phyloP scores from a whole-genome alignment of 2,329 filamentous ascomycete species.

The Fusarium incarnatum region DNA sequence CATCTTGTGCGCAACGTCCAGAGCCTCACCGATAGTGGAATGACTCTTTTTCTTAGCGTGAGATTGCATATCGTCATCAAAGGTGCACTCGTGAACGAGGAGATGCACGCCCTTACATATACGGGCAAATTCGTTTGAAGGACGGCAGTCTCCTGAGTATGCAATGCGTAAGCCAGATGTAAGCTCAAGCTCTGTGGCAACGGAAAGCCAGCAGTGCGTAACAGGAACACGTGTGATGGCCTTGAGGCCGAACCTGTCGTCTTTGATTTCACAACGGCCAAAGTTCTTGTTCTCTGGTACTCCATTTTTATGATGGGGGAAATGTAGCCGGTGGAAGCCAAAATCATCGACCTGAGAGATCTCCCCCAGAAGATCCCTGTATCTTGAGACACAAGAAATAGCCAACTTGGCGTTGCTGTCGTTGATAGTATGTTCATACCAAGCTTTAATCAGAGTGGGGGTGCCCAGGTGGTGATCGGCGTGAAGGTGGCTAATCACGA shows the following conservation, averaged over 20 bases:
- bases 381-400: conserved; percentile 76
- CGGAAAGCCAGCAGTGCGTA: conserved; percentile 81
- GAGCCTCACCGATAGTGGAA: conserved; percentile 86
- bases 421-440: conserved; percentile 69
- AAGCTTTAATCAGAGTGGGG: conserved; percentile 82
- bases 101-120: conserved; percentile 83
- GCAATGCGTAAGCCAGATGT: conserved; percentile 84
- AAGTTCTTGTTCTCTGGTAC: conserved; percentile 43
- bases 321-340: conserved; percentile 68
- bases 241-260: conserved; percentile 69
- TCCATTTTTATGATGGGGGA: conserved; percentile 47
- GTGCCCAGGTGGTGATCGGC: conserved; percentile 95
- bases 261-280: conserved; percentile 54
- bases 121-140: conserved; percentile 73
- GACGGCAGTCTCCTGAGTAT: conserved; percentile 94
- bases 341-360: conserved; percentile 82
- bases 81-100: conserved; percentile 95
- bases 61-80: conserved; percentile 82
- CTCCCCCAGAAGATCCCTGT: conserved; percentile 82
- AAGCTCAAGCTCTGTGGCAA: conserved; percentile 82
- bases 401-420: conserved; percentile 62
- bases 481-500: conserved; percentile 96
- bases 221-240: conserved; percentile 76
- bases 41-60: conserved; percentile 92
- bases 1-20: conserved; percentile 83